Evolutionary conservation across 2,329 filamentous ascomycete species (phyloP), one percentile per base, ranked within the genome.

Genomic region (Pseudogymnoascus sp.): DNA sequence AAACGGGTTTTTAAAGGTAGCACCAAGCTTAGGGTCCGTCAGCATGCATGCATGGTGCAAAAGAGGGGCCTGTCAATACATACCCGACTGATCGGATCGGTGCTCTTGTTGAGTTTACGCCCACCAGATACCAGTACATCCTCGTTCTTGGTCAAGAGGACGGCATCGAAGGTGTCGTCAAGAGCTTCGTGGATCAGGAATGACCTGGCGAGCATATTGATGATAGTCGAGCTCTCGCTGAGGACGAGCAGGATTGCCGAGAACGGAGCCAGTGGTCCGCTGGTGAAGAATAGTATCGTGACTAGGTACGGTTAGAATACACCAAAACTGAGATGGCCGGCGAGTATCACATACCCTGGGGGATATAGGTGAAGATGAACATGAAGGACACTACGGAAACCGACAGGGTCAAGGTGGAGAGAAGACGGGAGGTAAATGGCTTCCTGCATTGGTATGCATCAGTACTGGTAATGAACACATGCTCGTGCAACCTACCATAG

Each of bases 101-200:
- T 76, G n/a, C 83, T 82, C 0, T 81, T 75, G 61, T 88, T 89
- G 67, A 96, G 75, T 73, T 93, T 84, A 61, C 93, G 83, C 14
- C 92, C 90, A 66, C 88, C 84, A 10, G 85, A 81, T 6, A 98
- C 89, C 2, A 97, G 81, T 1, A 77, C 79, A 0, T 78, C 78
- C 31, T 80, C 77, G 67, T 82, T 79, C 60, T 75, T 79, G 1
- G 83, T 72, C 6, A 87, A 73, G 23, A 88, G 76, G 0, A 84
- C 86, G 34, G 89, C 92, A 73, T 97, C 93, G 74, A 97, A 97
- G 0, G 90, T 93, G 74, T 97, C 92, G 25, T 95, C 80, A 36
- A 97, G 80, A 0, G 91, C 89, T 67, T 96, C 91, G 68, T 90
- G 86, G 51, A 96, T 84, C 39, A 96, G 77, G 73, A 92, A 93